A percentile compares a stretch with the other conserved stretches of the same genome.
phyloP scores from a whole-genome alignment of 148 eudicot species.

The Euryodendron excelsum region DNA sequence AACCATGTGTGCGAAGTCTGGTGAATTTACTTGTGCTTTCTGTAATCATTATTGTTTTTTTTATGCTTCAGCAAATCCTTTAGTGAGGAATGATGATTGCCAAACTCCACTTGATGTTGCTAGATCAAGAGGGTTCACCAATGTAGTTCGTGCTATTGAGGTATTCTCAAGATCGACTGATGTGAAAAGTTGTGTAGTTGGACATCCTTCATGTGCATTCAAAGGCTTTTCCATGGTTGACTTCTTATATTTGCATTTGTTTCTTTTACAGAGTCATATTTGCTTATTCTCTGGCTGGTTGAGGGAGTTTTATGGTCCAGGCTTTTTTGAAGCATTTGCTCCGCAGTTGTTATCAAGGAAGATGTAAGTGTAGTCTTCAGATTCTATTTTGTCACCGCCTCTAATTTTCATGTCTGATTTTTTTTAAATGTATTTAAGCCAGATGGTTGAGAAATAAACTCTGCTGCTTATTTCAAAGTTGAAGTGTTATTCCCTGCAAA shows the following conservation, averaged over 20 bases:
- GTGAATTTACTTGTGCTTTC: not conserved
- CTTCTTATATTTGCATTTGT: not conserved
- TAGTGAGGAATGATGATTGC: constrained; percentile 52
- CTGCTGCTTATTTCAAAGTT: not conserved
- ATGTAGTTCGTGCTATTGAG: constrained; percentile 61
- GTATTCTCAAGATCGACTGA: constrained; percentile 21
- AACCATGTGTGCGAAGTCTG: not conserved
- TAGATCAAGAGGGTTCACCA: constrained; percentile 42
- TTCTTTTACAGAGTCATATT: constrained; percentile 37
- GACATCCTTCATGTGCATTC: not conserved
- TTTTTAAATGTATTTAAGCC: not conserved
- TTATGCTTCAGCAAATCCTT: constrained; percentile 46
- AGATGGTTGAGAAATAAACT: not conserved
- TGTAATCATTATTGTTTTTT: not conserved
- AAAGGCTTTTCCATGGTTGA: not conserved
- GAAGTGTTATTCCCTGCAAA: not conserved
- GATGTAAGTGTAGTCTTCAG: constrained; percentile 33
- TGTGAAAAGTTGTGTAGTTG: not conserved
- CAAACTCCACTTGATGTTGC: constrained; percentile 61
- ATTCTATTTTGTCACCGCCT: constrained; percentile 10
- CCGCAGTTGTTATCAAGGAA: constrained; percentile 53
- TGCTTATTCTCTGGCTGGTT: constrained; percentile 56
- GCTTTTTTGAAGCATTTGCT: constrained; percentile 45
- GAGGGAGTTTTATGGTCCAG: constrained; percentile 42
- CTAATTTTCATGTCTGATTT: not conserved